Evolutionary conservation across 2,329 filamentous ascomycete genomes (phyloP), one percentile per base, ranked within the genome.

Genomic region (Ceratocystis lukuohia): DNA sequence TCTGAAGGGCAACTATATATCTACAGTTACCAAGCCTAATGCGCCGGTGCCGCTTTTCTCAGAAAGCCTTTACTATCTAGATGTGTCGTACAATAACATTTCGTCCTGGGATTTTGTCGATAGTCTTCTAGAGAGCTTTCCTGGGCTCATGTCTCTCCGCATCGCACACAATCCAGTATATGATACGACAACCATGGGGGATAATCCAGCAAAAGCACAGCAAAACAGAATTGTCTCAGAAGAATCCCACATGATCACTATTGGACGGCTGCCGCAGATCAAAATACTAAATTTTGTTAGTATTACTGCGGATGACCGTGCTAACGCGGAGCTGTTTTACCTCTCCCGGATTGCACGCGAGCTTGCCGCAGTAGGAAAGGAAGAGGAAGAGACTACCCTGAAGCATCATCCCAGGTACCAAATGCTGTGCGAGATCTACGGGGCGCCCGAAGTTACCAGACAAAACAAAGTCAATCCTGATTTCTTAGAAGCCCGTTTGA

Each of bases 291-390:
- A 94, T 73, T 91, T 89, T 73, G 86, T 85, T 69, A 77, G 78
- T 17, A 86, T 97, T 70, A 86, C 85, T 0, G 71, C 79, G 0
- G 84, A 87, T 53, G 92, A 97, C 74, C 85, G 93, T 20, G 80
- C 84, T 65, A 94, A 97, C 72, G 91, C 91, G 3, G 94, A 97
- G 71, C 87, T 93, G 72, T 99, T 96, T 74, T 99, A 99, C 74
- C 83, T 97, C 10, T 89, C 87, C 0, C 83, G 88, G 65, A 94
- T 96, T 67, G 88, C 83, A 10, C 86, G 85, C 69, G 89, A 94
- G 73, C 78, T 96, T 48, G 81, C 85, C 0, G 77, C 80, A 2
- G 81, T 84, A 0, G 77, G 84, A 0, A 80, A 83, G 66, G 75
- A 74, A 2, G 75, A 86, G 70, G 64, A 63, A 30, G 75, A 75